Percentiles rank a stretch among this genome's conserved stretches.
phyloP scores from a whole-genome alignment of 192 early-diverging fungal species.

The Gorgonomyces haynaldii region DNA sequence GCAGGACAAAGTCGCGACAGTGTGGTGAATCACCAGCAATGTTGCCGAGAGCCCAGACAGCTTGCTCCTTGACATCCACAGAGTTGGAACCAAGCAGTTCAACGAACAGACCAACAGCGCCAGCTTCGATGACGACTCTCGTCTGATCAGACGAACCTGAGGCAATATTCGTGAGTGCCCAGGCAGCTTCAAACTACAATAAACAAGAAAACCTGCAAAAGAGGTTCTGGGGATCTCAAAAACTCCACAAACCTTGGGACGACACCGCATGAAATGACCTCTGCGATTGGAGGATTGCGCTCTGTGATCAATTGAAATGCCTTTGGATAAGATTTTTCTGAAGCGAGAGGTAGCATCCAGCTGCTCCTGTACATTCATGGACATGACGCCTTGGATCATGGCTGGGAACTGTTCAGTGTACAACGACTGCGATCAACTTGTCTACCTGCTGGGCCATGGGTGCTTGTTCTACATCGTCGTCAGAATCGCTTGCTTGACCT shows the following conservation, averaged over 20 bases:
- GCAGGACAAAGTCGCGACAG: conserved; percentile 84
- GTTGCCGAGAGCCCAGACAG: conserved; percentile 98
- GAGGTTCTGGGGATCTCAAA: conserved; percentile 65
- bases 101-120: conserved; percentile 86
- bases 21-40: conserved; percentile 93
- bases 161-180: conserved; percentile 99
- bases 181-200: conserved; percentile 89
- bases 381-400: conserved; percentile 73
- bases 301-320: conserved; percentile 45
- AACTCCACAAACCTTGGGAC: conserved; percentile 94
- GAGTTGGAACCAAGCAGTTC: conserved; percentile 70
- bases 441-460: not conserved
- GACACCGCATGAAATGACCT: conserved; percentile 86
- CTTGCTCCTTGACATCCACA: conserved; percentile 91
- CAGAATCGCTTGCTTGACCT: conserved; percentile 54
- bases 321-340: conserved; percentile 83
- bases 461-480: conserved; percentile 48
- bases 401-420: conserved; percentile 63
- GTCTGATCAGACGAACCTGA: conserved; percentile 92
- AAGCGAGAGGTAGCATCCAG: conserved; percentile 73
- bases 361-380: conserved; percentile 67
- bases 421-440: conserved; percentile 4
- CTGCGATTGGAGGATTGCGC: conserved; percentile 90
- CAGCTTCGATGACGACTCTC: conserved; percentile 81
- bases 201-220: conserved; percentile 58